These are phyloP conservation scores for Persicaria tinctoria DNA, from an alignment of 148 eudicot species.

Conservation along the genomic window DNA sequence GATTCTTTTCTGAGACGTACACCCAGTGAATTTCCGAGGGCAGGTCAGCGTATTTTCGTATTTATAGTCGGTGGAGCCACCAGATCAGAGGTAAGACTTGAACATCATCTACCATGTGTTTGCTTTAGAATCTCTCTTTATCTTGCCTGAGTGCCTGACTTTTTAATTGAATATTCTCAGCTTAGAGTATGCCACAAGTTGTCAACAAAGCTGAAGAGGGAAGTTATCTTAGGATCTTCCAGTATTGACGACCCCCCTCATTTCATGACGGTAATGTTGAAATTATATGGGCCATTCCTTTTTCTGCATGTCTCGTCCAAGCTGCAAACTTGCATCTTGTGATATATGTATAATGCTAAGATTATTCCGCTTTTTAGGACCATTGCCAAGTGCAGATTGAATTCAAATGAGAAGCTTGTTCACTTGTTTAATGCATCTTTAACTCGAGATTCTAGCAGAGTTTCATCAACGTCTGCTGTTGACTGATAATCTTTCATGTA, in stretches of 20 bases:
- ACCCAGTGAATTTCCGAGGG: slow-evolving; percentile 74
- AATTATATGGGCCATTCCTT: background rate
- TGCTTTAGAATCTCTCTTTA: background rate
- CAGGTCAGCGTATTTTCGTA: slow-evolving; percentile 85
- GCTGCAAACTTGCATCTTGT: background rate
- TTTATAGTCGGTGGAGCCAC: slow-evolving; percentile 95
- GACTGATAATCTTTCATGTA: background rate
- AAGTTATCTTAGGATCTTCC: slow-evolving; percentile 78
- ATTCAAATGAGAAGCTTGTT: too few relatives aligned
- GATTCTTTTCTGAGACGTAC: slow-evolving; percentile 80
- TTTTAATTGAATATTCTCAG: slow-evolving; percentile 26
- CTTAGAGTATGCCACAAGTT: slow-evolving; percentile 86
- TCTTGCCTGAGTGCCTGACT: background rate
- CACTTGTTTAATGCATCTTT: too few relatives aligned
- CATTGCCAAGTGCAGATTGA: too few relatives aligned
- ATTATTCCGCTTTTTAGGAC: too few relatives aligned
- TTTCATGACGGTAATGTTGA: slow-evolving; percentile 56
- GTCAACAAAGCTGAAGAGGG: slow-evolving; percentile 71
- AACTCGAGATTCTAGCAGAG: background rate
- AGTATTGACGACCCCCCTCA: slow-evolving; percentile 91
- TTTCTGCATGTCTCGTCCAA: background rate
- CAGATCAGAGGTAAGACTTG: slow-evolving; percentile 68
- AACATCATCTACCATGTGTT: background rate
- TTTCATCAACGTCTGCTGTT: background rate
- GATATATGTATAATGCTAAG: too few relatives aligned